phyloP scores from a whole-genome alignment of 2,329 filamentous ascomycete genomes.

The Paraphoma chrysanthemicola region DNA sequence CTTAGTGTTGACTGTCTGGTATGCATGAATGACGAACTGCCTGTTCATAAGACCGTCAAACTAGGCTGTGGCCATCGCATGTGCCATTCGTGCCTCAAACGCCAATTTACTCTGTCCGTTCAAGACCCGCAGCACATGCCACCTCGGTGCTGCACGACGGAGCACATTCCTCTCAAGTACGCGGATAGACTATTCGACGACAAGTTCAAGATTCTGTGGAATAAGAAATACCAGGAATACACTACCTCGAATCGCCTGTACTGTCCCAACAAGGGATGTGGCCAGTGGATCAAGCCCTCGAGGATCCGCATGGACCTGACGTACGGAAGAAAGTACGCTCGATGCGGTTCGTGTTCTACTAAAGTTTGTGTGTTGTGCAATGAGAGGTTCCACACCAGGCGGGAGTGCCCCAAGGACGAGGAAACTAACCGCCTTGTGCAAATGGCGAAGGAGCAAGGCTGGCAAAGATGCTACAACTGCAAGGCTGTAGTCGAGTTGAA shows the following conservation, averaged over 20 bases:
- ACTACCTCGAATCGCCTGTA: slow-evolving; percentile 78
- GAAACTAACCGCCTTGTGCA: slow-evolving; percentile 69
- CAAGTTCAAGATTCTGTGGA: slow-evolving; percentile 80
- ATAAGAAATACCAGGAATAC: slow-evolving; percentile 79
- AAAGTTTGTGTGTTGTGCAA: slow-evolving; percentile 79
- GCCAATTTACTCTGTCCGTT: slow-evolving; percentile 76
- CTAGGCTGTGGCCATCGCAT: slow-evolving; percentile 81
- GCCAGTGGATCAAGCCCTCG: slow-evolving; percentile 78
- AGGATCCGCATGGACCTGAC: slow-evolving; percentile 65
- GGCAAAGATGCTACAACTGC: slow-evolving; percentile 79
- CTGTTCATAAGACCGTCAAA: slow-evolving; percentile 69
- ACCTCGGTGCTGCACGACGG: slow-evolving; percentile 77
- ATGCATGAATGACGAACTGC: slow-evolving; percentile 73
- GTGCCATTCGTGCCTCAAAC: slow-evolving; percentile 78
- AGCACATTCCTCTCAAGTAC: slow-evolving; percentile 76
- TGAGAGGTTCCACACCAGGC: slow-evolving; percentile 71
- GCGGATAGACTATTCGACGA: slow-evolving; percentile 77
- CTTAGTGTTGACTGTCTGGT: slow-evolving; percentile 73
- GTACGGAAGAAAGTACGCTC: slow-evolving; percentile 67
- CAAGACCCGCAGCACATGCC: slow-evolving; percentile 84
- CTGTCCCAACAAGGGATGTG: slow-evolving; percentile 75
- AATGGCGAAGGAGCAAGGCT: slow-evolving; percentile 71
- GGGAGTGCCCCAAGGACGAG: slow-evolving; percentile 75
- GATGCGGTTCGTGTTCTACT: slow-evolving; percentile 73
- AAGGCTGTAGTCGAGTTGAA: slow-evolving; percentile 76